Evolutionary conservation across 129 eudicot genomes (phyloP), one percentile per base, ranked within the genome.

Genomic region (Tanacetum coccineum): DNA sequence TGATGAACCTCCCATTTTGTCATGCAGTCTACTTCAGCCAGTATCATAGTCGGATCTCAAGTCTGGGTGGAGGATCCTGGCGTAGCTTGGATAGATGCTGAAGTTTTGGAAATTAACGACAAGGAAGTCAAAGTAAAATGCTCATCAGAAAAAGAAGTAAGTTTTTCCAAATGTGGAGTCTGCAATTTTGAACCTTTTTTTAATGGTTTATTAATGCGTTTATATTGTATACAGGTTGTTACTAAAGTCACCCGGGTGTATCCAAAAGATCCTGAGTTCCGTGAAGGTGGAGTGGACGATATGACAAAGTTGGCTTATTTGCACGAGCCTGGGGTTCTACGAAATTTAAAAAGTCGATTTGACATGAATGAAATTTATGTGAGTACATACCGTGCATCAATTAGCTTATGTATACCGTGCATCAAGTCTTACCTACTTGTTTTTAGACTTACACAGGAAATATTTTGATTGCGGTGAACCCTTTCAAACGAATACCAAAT

Each of bases 31-130:
- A 73, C 81, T 69, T 66, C 87, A 18, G 46, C 62, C 30, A 77
- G 70, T 74, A 64, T 83, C 64, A 79, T 75, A 44, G 81, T 83
- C 63, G 97, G 97, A 60, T 83, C 97, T 70, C 97, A 76, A 59
- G 96, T 91, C 25, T 91, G 97, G 97, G 90, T 91, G 72, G 96
- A 81, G 82, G 94, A 91, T 81, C 64, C 75, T 39, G 96, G 79
- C 19, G 88, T 59, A 74, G 86, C 96, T 68, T 91, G 97, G 97
- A 57, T 85, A 85, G 96, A 83, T 70, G 97, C 96, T 59, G 90
- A 79, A 49, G 88, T 91, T 74, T 62, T 78, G 60, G 86, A 71
- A 87, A 77, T 85, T 4, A 77, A 85, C 25, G 96, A 79, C 26
- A 80, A 79, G 40, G 82, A 87, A 64, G 71, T 91, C 45, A 83